These are phyloP conservation scores for Populus hybrid DNA, from an alignment of 441 rosid genomes.

Conservation along the genomic window DNA sequence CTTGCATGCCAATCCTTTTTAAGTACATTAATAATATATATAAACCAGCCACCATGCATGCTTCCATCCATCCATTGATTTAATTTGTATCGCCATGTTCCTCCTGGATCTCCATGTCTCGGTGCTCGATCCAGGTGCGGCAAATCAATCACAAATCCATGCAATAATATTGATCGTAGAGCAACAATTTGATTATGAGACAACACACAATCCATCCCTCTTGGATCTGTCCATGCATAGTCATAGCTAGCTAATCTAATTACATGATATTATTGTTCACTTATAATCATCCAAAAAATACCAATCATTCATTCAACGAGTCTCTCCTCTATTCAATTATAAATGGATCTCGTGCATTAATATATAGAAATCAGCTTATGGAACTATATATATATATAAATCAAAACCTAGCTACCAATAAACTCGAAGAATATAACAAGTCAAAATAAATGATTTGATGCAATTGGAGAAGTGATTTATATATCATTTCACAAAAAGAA, in stretches of 20 bases:
- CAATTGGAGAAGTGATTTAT: neutral
- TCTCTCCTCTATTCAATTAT: no score
- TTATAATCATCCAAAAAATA: no score
- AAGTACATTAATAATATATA: neutral
- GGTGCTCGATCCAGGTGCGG: neutral
- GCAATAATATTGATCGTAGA: neutral
- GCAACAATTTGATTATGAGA: no score
- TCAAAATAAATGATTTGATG: neutral
- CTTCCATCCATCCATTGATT: neutral
- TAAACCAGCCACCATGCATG: neutral
- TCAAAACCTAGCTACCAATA: neutral
- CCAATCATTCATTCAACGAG: no score
- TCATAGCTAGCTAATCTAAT: no score
- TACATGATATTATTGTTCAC: no score
- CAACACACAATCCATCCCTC: no score
- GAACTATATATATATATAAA: neutral
- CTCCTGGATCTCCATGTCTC: neutral
- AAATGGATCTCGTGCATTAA: no score
- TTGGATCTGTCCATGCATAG: no score
- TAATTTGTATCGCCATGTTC: neutral
- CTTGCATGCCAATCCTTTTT: constrained; percentile 3
- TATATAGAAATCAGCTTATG: no score
- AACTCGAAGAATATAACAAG: neutral
- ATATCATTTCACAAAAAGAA: neutral
- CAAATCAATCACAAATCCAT: neutral